Evolutionary conservation across 169 alveolate species (phyloP), one percentile per base, ranked within the genome.

Genomic region (Miamiensis avidus): DNA sequence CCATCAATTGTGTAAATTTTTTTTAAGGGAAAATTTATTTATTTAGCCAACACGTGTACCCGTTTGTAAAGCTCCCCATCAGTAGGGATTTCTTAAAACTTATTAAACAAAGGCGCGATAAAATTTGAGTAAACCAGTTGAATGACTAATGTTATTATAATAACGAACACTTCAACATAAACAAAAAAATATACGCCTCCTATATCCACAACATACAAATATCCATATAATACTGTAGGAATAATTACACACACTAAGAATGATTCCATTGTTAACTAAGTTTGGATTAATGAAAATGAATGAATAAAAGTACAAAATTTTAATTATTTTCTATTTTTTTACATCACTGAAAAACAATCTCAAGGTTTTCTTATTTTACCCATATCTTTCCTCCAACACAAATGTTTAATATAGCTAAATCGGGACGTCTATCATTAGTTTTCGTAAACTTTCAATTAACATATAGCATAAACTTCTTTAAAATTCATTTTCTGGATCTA

Each of bases 41-140:
- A 81, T 76, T 87, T 72, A 27, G 98, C 97, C 77, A 98, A 86
- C 33, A 83, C 95, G 75, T 93, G 92, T 31, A 98, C 97, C 28
- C 95, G 93, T 31, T 78, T 84, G 81, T 93, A 93, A 34, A 98
- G 96, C 72, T 93, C 97, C 11, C 95, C 95, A 83, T 97, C 97
- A n/a, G n/a, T n/a, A 83, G 96, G 94, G 64, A 98, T 89, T 26
- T 97, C 99, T 91, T 94, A 95, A 88, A 94, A 98, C 89, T 95
- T 97, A 93, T 98, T 96, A 95, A 97, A 98, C 32, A 98, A 94
- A 0, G 99, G 99, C 76, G 97, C 97, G 75, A 98, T 98, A 76
- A 94, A 89, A 82, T 97, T 97, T 0, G 98, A 99, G 89, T 95
- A 96, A 0, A 97, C 87, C 82, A 95, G 91, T 88, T 95, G 85